Evolutionary conservation across 2,329 filamentous ascomycete genomes (phyloP).

Genomic region (Westerdykella sp.): DNA sequence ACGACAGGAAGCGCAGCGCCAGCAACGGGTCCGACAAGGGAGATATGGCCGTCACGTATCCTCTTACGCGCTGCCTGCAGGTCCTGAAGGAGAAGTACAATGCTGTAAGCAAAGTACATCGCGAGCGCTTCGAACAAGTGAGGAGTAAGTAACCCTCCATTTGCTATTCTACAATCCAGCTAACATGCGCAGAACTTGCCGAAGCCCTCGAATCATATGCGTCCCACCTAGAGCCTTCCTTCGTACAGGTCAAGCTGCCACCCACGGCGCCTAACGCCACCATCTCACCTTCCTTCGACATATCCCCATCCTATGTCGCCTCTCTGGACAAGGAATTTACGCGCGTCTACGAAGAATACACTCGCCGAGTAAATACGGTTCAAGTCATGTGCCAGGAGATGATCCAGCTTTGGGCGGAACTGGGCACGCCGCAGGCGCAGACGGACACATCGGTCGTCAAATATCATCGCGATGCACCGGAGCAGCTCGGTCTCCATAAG

Average conservation of each 20-base stretch:
- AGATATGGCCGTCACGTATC: constrained; percentile 72
- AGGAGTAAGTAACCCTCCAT: constrained; percentile 59
- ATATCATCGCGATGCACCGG: constrained; percentile 80
- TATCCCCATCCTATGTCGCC: constrained; percentile 84
- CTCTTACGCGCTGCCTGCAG: constrained; percentile 72
- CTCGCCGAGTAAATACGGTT: constrained; percentile 69
- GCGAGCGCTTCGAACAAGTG: constrained; percentile 90
- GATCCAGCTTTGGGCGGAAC: constrained; percentile 90
- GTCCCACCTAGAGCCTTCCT: constrained; percentile 84
- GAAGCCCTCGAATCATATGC: constrained; percentile 94
- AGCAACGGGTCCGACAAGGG: constrained; percentile 60
- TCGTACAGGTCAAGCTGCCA: constrained; percentile 78
- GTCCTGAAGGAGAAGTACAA: constrained; percentile 78
- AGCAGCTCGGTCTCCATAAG: constrained; percentile 87
- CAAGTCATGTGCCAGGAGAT: constrained; percentile 73
- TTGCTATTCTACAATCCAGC: background rate
- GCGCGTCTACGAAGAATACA: constrained; percentile 94
- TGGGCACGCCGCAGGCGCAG: constrained; percentile 89
- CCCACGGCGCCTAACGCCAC: constrained; percentile 71
- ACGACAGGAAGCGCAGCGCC: constrained; percentile 62
- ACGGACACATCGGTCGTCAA: constrained; percentile 84
- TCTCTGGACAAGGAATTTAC: constrained; percentile 87
- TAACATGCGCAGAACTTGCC: constrained; percentile 63
- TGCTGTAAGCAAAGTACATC: constrained; percentile 73
- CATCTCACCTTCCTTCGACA: constrained; percentile 77